A percentile compares a stretch with the other conserved stretches of the same genome.
phyloP scores from a whole-genome alignment of 2,329 filamentous ascomycete genomes.

The Colletotrichum noveboracense region DNA sequence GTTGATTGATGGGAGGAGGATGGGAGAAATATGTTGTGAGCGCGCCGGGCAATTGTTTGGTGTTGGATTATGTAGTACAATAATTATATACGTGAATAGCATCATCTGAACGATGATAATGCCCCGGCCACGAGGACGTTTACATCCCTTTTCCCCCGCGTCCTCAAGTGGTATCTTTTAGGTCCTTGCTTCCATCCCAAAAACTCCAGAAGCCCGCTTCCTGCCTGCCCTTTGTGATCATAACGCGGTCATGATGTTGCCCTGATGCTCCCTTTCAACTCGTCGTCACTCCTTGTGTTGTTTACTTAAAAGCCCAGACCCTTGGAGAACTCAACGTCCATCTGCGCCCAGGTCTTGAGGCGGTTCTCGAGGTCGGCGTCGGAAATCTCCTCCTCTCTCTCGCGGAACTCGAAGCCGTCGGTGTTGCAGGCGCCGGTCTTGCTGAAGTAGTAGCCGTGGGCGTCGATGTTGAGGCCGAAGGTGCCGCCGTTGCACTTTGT shows the following conservation, averaged over 20 bases:
- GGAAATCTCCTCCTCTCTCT: constrained; percentile 23
- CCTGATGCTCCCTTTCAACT: neutral
- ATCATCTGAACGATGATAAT: neutral
- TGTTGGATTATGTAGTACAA: neutral
- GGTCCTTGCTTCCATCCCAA: neutral
- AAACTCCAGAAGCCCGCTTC: constrained; percentile 13
- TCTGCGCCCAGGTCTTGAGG: constrained; percentile 38
- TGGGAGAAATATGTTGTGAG: neutral
- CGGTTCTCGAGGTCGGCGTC: constrained; percentile 43
- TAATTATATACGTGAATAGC: neutral
- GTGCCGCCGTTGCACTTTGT: constrained; percentile 57
- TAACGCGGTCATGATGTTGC: neutral
- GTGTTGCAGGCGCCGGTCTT: constrained; percentile 44
- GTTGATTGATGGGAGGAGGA: neutral
- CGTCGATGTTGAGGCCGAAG: constrained; percentile 44
- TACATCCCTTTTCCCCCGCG: neutral
- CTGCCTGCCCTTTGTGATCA: neutral
- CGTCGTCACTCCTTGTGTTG: neutral
- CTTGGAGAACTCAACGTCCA: constrained; percentile 35
- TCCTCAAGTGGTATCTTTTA: neutral
- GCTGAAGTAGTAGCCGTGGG: constrained; percentile 57
- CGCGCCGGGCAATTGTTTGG: neutral
- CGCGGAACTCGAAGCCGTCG: constrained; percentile 19
- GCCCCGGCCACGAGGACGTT: neutral
- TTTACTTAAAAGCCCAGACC: neutral